phyloP scores from a whole-genome alignment of 257 asterid species.

The Coffea canephora region DNA sequence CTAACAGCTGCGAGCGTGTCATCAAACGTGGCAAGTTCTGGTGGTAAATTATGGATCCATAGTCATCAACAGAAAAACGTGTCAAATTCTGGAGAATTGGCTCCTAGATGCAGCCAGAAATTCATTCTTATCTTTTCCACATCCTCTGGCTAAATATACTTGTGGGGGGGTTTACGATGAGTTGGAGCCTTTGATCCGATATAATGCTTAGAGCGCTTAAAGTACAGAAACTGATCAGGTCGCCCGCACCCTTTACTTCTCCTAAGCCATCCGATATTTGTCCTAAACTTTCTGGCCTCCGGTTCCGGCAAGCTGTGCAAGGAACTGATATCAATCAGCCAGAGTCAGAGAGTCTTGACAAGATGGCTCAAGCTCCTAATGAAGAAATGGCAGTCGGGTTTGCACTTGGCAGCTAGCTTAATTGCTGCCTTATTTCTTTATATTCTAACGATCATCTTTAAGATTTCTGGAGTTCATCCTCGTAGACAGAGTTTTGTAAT shows the following conservation, averaged over 20 bases:
- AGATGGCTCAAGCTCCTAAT: neutral
- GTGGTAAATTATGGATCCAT: neutral
- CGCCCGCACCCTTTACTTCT: constrained; percentile 5
- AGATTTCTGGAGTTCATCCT: too few species aligned
- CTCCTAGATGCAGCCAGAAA: neutral
- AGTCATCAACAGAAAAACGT: neutral
- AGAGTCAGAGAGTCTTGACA: neutral
- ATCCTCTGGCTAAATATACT: neutral
- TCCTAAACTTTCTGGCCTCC: neutral
- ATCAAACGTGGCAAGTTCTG: neutral
- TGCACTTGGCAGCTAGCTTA: neutral
- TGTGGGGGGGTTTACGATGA: too few species aligned
- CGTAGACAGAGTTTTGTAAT: neutral
- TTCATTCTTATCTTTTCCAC: neutral
- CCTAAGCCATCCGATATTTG: neutral
- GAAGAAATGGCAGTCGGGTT: neutral
- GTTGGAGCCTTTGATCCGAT: neutral
- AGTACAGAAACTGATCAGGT: constrained; percentile 14
- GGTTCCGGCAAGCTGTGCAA: constrained; percentile 19
- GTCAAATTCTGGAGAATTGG: neutral
- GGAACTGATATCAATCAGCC: neutral
- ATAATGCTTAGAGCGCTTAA: constrained; percentile 29
- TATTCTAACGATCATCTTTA: too few species aligned
- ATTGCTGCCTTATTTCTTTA: too few species aligned
- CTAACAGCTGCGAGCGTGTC: neutral